Base-by-base conservation (phyloP, 345 rosid genomes). In the Erysimum cheiranthoides region DNA sequence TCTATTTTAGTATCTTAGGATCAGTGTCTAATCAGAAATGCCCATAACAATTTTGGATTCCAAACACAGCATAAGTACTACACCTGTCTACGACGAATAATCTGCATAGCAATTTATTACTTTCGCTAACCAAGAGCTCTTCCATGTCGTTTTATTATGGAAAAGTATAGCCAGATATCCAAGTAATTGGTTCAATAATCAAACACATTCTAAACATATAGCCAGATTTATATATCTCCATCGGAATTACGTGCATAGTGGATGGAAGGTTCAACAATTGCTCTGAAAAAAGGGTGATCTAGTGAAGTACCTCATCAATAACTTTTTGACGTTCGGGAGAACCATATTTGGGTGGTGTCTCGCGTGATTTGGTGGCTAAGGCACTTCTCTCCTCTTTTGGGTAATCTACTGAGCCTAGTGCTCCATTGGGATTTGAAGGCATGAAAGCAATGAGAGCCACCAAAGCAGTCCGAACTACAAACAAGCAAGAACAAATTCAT, bases 381-480 rank as follows among this genome's bases (percentile, higher is more conserved):
- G 71, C 74, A 38, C 66, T 91, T 70, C 94, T 84, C 79, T 95
- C 99, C 81, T 92, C 96, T 80, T 95, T 90, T 59, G 89, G 89
- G 68, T 85, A 90, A 81, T 95, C 99, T 45, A 95, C 78, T 2
- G 99, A 95, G 56, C 99, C 99, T 61, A 94, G 61, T 25, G 98
- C 98, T 76, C 97, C 97, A 69, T 85, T 89, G 68, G 98, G 96
- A 72, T 70, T 86, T 66, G 95, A 90, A 9, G 98, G 98, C 98
- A 94, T 95, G 82, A 95, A 95, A 2, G 99, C 97, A 76, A 95
- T 89, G 46, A 95, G 87, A 21, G 99, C 98, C 56, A 89, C 88
- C 34, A 95, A 84, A 52, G 99, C 99, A 68, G 98, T 95, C 74
- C 98, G 84, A 68, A 95, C 99, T 95, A 87, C 74, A 80, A 62